Base-by-base conservation (phyloP, 257 asterid genomes). In the Buddleja alternifolia region DNA sequence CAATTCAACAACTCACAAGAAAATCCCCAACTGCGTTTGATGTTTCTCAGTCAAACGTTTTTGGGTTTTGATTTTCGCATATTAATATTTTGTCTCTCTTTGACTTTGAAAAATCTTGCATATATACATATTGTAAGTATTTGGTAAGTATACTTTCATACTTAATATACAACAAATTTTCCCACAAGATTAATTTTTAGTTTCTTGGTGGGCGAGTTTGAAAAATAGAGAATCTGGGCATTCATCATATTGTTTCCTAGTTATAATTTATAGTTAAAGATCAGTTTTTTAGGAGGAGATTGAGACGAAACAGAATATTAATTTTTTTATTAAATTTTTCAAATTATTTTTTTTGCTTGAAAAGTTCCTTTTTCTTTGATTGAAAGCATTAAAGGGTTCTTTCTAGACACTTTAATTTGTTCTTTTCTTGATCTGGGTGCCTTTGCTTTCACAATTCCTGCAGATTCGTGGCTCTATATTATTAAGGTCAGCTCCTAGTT, bases 21-120 rank as follows among this genome's bases (percentile, higher is more conserved):
- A 64, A 55, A 46, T 24, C 62, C 75, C 67, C 80, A 68, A 71
- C 79, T 68, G 81, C 77, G 86, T 77, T 86, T 83, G 86, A 85
- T 82, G 70, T 78, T 62, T 67, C 73, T 59, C 72, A 53, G 90
- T 86, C 94, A 81, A 84, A 80, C 83, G 81, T 80, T 60, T 77
- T 65, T 71, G 80, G 79, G 85, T 75, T 48, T 80, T 75, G 72
- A 14, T 71, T 66, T 68, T 20, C 14, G 63, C 78, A 23, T 10
- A 7, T 52, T 51, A 7, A 19, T 34, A 52, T 57, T 53, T 63
- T 56, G 61, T 64, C 37, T 48, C 16, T 53, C 39, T 55, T 65
- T 74, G 85, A 76, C 89, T 84, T 81, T 19, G 73, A 62, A 54
- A n/a, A 73, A 9, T 66, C 70, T 8, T 20, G 56, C 24, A 17